These are phyloP conservation scores for Echium plantagineum DNA, from an alignment of 257 asterid genomes.

Conservation along the genomic window DNA sequence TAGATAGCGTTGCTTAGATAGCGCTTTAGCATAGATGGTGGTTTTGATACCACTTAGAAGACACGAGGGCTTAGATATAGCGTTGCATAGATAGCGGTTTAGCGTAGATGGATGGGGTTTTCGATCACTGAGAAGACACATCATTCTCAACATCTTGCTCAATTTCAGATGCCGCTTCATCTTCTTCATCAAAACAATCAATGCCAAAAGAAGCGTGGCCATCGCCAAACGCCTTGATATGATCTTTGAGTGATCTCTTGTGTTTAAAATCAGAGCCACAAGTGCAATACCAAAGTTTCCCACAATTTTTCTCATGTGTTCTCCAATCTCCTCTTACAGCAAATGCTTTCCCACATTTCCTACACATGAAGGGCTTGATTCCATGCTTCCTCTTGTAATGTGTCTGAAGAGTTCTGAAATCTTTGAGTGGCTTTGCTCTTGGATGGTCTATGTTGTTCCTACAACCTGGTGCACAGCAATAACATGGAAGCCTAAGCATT, in stretches of 20 bases:
- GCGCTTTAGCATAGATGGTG: no score
- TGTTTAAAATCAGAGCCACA: conserved; percentile 45
- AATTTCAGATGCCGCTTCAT: conserved; percentile 36
- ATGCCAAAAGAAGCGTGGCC: conserved; percentile 36
- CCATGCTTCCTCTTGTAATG: conserved; percentile 41
- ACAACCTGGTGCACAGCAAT: conserved; percentile 37
- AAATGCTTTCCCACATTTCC: conserved; percentile 39
- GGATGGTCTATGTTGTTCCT: conserved; percentile 44
- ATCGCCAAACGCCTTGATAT: conserved; percentile 35
- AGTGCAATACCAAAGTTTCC: conserved; percentile 41
- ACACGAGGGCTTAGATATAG: conserved; percentile 7
- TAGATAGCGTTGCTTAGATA: no score
- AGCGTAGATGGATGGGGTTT: no score
- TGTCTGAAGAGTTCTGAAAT: conserved; percentile 39
- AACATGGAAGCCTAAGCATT: conserved; percentile 40
- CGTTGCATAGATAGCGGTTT: no score
- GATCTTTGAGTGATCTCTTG: conserved; percentile 40
- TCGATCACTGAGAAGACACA: conserved; percentile 14
- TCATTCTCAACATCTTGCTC: conserved; percentile 25
- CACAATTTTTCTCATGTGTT: conserved; percentile 43
- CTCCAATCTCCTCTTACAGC: conserved; percentile 49
- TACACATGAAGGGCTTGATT: conserved; percentile 35
- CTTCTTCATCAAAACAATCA: conserved; percentile 34
- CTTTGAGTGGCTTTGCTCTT: conserved; percentile 33
- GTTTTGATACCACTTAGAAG: conserved; percentile 8